Base-by-base conservation (phyloP, 306 rosid species). In the Medicago lupulina region DNA sequence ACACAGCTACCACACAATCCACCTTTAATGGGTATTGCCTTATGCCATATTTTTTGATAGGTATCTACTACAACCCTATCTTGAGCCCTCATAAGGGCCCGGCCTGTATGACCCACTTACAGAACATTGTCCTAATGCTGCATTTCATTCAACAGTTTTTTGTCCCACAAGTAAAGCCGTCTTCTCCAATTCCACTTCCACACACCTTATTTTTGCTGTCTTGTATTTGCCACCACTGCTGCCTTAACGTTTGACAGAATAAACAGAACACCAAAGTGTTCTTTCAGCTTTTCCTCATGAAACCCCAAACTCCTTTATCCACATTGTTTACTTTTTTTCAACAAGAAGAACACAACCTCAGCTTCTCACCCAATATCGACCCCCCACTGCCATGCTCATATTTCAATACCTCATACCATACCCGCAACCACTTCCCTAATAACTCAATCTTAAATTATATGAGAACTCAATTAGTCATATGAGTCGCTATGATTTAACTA, bases 381-480 rank as follows among this genome's bases (percentile, higher is more conserved):
- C 21, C 23, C 57, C 25, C 59, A 16, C 59, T 8, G 11, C 4
- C 25, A 8, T 53, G 17, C 10, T 17, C 17, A 53, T 53, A 53
- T 17, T 53, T 17, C 17, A 4, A 13, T 47, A 47, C 53, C 17
- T 47, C n/a, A n/a, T 47, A 14, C 17, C 17, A 47, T 47, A 47
- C 15, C 53, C 17, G 16, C 17, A 47, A 14, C 53, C 17, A 47
- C 53, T 47, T 47, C 1, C 17, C 14, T 47, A 47, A 19, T 34
- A 60, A 4, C 54, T 58, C n/a, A 23, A 11, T 15, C 13, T 21
- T 66, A 36, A 16, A 55, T 6, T 57, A 65, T 28, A 72, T 19
- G 82, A 21, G 11, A 36, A 36, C 58, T 71, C 39, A 71, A 80
- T 71, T 28, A 71, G 76, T 78, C 78, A 46, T 57, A 38, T 15